These are phyloP conservation scores for Nemania sp. DNA, from an alignment of 2,329 filamentous ascomycete species.

Conservation along the genomic window DNA sequence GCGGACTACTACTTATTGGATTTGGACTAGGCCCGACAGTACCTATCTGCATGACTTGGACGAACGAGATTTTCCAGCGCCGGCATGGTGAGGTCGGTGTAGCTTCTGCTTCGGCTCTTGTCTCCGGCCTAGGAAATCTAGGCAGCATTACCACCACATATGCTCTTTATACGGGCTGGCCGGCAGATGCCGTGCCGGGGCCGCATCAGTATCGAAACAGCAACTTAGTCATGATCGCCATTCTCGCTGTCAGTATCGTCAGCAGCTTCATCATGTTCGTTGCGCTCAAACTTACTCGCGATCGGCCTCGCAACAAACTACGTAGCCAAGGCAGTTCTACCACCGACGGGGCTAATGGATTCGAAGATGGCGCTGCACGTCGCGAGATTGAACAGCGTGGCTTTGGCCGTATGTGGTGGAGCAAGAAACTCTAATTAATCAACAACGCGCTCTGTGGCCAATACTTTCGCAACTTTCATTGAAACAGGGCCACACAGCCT, in stretches of 20 bases:
- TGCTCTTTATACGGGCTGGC: constrained; percentile 86
- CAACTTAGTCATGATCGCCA: constrained; percentile 87
- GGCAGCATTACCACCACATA: constrained; percentile 88
- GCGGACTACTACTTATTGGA: constrained; percentile 84
- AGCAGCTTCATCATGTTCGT: constrained; percentile 71
- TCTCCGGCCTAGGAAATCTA: constrained; percentile 84
- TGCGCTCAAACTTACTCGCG: constrained; percentile 63
- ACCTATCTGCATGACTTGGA: constrained; percentile 93
- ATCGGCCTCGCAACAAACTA: constrained; percentile 54
- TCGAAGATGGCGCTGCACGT: constrained; percentile 63
- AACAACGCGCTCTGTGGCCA: constrained; percentile 16
- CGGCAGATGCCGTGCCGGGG: constrained; percentile 70
- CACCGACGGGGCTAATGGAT: constrained; percentile 47
- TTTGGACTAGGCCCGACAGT: constrained; percentile 90
- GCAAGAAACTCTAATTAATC: constrained; percentile 35
- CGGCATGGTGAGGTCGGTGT: constrained; percentile 91
- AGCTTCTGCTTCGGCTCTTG: constrained; percentile 80
- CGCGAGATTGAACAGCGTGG: constrained; percentile 62
- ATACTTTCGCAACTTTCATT: constrained; percentile 28
- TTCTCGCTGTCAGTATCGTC: constrained; percentile 75
- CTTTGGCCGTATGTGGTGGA: constrained; percentile 51
- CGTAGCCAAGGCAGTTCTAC: constrained; percentile 41
- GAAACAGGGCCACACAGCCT: constrained; percentile 21
- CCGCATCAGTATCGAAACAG: constrained; percentile 76
- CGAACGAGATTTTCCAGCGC: constrained; percentile 84